Conservation (phyloP, 371 early-diverging fungal genomes). For the Actinomortierella wolfii region DNA sequence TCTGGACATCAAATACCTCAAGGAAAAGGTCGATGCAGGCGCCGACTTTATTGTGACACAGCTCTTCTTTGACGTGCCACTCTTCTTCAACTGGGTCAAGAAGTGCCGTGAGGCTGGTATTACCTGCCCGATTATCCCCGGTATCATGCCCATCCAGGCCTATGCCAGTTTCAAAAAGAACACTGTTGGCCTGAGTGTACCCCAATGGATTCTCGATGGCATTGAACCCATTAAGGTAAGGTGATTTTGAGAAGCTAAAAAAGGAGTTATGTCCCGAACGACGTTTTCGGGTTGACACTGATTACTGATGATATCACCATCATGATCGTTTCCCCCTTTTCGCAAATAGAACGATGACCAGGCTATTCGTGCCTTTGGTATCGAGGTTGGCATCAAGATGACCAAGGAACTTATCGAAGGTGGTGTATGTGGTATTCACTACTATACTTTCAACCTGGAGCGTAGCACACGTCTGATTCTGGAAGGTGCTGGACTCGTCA, state of each 20-base stretch:
- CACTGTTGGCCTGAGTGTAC: conserved; percentile 69
- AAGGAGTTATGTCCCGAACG: too few relatives aligned
- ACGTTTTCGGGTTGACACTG: too few relatives aligned
- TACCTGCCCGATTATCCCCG: conserved; percentile 89
- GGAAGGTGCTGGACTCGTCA: conserved; percentile 60
- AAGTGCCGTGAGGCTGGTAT: conserved; percentile 80
- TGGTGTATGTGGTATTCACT: conserved; percentile 79
- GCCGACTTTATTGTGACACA: conserved; percentile 94
- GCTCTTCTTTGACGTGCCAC: conserved; percentile 90
- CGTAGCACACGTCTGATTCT: conserved; percentile 82
- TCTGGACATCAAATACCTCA: conserved; percentile 77
- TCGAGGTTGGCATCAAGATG: conserved; percentile 84
- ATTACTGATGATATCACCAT: too few relatives aligned
- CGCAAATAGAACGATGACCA: conserved; percentile 78
- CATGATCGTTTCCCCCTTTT: too few relatives aligned
- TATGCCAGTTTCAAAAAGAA: conserved; percentile 89
- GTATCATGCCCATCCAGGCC: conserved; percentile 94
- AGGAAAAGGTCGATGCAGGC: conserved; percentile 90
- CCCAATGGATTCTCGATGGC: conserved; percentile 80
- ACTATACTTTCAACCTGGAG: conserved; percentile 93
- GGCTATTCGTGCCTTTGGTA: conserved; percentile 93
- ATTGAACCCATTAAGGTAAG: conserved; percentile 88
- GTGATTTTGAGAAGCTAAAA: not conserved
- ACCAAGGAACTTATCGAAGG: conserved; percentile 67
- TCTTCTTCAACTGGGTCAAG: conserved; percentile 80